phyloP scores from a whole-genome alignment of 2,329 filamentous ascomycete species.

The Beauveria australis region DNA sequence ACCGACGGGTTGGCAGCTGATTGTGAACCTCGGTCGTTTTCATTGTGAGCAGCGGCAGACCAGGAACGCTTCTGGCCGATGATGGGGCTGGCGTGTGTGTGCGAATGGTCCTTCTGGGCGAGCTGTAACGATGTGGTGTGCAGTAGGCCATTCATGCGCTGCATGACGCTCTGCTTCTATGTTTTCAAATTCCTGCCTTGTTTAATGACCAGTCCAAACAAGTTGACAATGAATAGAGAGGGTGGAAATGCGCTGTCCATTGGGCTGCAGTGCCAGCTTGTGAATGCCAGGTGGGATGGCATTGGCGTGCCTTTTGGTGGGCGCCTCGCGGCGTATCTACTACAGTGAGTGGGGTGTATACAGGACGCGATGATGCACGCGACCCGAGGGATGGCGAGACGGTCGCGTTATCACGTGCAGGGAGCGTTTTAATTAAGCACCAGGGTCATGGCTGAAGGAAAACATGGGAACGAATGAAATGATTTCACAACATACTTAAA shows the following conservation, averaged over 20 bases:
- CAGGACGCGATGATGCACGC: background rate
- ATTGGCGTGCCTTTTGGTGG: background rate
- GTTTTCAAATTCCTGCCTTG: background rate
- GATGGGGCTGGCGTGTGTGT: constrained; percentile 22
- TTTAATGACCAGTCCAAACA: too few species aligned
- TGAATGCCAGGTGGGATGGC: background rate
- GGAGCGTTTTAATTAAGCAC: background rate
- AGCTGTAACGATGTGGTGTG: constrained; percentile 46
- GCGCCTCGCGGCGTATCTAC: background rate
- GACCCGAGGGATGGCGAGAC: background rate
- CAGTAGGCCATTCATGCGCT: constrained; percentile 32
- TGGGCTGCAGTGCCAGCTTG: background rate
- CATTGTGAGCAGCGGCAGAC: constrained; percentile 18
- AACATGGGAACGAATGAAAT: too few species aligned
- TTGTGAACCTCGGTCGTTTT: constrained; percentile 3
- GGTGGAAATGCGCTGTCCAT: background rate
- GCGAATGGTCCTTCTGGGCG: constrained; percentile 30
- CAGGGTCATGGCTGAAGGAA: too few species aligned
- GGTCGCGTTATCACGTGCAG: constrained; percentile 2
- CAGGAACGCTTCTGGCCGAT: constrained; percentile 39
- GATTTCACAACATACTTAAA: too few species aligned
- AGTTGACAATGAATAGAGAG: background rate
- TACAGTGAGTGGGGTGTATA: background rate
- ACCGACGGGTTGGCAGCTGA: constrained; percentile 13
- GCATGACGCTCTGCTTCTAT: constrained; percentile 21